Evolutionary conservation across 345 rosid genomes (phyloP).

Genomic region (Eucalyptus curtisii): DNA sequence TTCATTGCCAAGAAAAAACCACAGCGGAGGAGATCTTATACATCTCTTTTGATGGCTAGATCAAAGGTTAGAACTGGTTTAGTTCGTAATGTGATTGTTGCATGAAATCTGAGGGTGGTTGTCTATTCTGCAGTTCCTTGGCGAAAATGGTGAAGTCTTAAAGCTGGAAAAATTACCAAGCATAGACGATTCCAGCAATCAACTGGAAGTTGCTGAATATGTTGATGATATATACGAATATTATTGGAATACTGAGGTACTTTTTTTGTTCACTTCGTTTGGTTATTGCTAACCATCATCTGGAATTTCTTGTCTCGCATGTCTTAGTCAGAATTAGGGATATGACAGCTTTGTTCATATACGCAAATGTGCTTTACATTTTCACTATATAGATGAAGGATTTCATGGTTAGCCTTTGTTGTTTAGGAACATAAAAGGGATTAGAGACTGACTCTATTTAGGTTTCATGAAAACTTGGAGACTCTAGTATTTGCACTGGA

Average conservation of each 20-base stretch:
- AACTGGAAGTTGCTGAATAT: slow-evolving; percentile 91
- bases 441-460: not conserved
- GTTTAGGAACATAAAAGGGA: not conserved
- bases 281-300: not conserved
- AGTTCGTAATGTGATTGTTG: slow-evolving; percentile 24
- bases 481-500: not conserved
- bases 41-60: slow-evolving; percentile 60
- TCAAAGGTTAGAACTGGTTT: slow-evolving; percentile 49
- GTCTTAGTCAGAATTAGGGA: not conserved
- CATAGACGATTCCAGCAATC: slow-evolving; percentile 70
- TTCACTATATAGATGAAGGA: not conserved
- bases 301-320: not conserved
- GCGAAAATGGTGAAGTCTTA: slow-evolving; percentile 24
- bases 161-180: slow-evolving; percentile 38
- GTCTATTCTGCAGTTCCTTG: slow-evolving; percentile 36
- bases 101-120: not conserved
- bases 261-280: not conserved
- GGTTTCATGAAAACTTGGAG: not conserved
- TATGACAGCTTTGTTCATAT: not conserved
- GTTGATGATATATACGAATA: slow-evolving; percentile 87
- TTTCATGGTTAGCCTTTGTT: not conserved
- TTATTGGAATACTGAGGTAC: slow-evolving; percentile 88
- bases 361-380: not conserved
- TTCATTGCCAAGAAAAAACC: slow-evolving; percentile 33
- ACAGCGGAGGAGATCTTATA: slow-evolving; percentile 78